These are phyloP conservation scores for Plenodomus tracheiphilus DNA, from an alignment of 2,329 filamentous ascomycete genomes.

Conservation along the genomic window DNA sequence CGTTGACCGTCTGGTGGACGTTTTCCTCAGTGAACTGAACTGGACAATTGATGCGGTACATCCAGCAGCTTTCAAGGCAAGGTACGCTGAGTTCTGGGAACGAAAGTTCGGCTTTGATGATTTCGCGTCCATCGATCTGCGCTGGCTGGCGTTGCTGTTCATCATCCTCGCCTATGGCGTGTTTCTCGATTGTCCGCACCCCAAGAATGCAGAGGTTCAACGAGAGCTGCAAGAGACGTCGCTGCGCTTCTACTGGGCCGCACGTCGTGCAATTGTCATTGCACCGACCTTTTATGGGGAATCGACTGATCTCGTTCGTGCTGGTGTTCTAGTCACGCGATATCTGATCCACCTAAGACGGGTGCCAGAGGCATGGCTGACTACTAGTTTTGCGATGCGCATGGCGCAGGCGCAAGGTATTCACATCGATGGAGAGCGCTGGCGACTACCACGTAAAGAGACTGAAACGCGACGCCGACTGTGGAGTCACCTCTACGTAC, in stretches of 20 bases:
- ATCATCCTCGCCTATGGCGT: conserved; percentile 48
- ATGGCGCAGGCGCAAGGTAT: conserved; percentile 51
- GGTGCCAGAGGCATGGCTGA: conserved; percentile 48
- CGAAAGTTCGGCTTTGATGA: conserved; percentile 48
- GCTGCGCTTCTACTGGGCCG: conserved; percentile 49
- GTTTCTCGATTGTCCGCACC: conserved; percentile 41
- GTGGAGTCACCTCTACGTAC: conserved; percentile 47
- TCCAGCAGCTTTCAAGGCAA: conserved; percentile 36
- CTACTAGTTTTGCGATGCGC: conserved; percentile 48
- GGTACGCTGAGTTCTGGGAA: conserved; percentile 47
- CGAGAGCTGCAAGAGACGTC: conserved; percentile 46
- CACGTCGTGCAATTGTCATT: conserved; percentile 46
- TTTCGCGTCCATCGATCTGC: conserved; percentile 45
- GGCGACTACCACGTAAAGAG: conserved; percentile 43
- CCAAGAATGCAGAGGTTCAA: conserved; percentile 39
- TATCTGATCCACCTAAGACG: conserved; percentile 48
- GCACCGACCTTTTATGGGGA: conserved; percentile 50
- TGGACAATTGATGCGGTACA: conserved; percentile 45
- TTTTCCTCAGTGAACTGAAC: conserved; percentile 45
- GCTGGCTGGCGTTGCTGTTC: conserved; percentile 50
- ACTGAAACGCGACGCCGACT: conserved; percentile 45
- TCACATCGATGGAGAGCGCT: conserved; percentile 49
- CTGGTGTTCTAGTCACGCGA: conserved; percentile 46
- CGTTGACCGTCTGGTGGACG: conserved; percentile 42
- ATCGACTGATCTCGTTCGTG: conserved; percentile 47